A percentile compares a stretch with the other conserved stretches of the same genome.
These are phyloP conservation scores for Triticum aestivum DNA, from an alignment of 176 grass and related monocot genomes.

Conservation along the genomic window DNA sequence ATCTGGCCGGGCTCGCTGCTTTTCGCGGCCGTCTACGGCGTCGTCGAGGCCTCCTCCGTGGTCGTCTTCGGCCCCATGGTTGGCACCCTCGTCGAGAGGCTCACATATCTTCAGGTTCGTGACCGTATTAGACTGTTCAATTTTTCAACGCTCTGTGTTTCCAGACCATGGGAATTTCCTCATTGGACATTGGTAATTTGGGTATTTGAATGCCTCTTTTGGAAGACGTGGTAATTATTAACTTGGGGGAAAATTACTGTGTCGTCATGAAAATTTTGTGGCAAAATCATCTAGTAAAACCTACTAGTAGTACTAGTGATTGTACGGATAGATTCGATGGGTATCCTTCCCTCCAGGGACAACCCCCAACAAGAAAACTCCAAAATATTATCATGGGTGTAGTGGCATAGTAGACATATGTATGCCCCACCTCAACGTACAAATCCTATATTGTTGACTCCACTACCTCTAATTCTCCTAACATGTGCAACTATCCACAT, in stretches of 20 bases:
- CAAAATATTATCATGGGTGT: background rate
- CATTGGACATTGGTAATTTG: background rate
- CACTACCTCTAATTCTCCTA: too few relatives aligned
- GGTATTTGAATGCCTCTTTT: background rate
- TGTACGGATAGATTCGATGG: background rate
- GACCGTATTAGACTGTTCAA: background rate
- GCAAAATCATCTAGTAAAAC: background rate
- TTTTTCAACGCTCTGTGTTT: background rate
- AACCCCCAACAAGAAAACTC: background rate
- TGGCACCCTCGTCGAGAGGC: constrained; percentile 64
- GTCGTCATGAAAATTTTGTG: background rate
- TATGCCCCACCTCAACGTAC: background rate
- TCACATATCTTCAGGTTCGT: constrained; percentile 70
- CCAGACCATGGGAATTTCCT: background rate
- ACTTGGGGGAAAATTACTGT: background rate
- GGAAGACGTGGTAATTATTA: background rate
- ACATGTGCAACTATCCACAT: too few relatives aligned
- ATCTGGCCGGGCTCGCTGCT: constrained; percentile 82
- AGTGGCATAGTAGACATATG: background rate
- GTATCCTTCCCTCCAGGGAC: background rate
- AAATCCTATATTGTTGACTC: background rate
- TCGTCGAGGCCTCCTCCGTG: constrained; percentile 69
- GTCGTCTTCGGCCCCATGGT: constrained; percentile 64
- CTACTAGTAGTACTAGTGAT: background rate
- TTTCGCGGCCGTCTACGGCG: constrained; percentile 79